Base-by-base conservation (phyloP, 1,139 yeast species). In the Nakaseomyces sp. region DNA sequence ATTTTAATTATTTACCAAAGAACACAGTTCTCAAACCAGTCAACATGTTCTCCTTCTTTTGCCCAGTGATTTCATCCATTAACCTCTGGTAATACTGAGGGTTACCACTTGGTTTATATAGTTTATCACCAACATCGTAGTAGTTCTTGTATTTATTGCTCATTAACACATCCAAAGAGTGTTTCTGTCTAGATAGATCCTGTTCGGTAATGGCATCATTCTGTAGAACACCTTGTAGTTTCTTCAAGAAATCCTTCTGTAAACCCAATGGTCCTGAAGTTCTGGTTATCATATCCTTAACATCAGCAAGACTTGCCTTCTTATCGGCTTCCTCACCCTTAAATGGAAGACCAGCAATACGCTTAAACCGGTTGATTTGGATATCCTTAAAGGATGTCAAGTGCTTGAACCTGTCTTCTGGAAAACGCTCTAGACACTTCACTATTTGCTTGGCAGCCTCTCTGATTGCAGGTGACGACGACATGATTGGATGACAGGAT, bases 91-190 rank as follows among this genome's bases (percentile, higher is more conserved):
- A 88, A 59, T 88, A 88, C 41, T 73, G 66, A 2, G 95, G 89
- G 61, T 87, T 85, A 1, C 96, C 95, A 58, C 81, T 79, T 25
- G 96, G 96, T 53, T 66, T 71, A 56, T 77, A 66, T 50, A 88
- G 65, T 61, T 82, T 81, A 43, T 79, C 82, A 47, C 79, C 81
- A 31, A 80, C 71, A 50, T 73, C 68, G 60, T 82, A 83, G 57
- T 77, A 76, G 49, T 75, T 73, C 57, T 70, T 72, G 66, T 80
- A 81, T 58, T 79, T 79, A 60, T 79, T 80, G 50, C 71, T 73
- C 44, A 73, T 73, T 50, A 83, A 65, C 53, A 74, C 77, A 44
- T 79, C 69, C 47, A 82, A 65, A 3, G 88, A 73, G 43, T 68
- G 66, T 50, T 74, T 75, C 60, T 82, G 89, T 50, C 78, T 76